These are phyloP conservation scores for Lactuca saligna DNA, from an alignment of 129 eudicot genomes.

Conservation along the genomic window DNA sequence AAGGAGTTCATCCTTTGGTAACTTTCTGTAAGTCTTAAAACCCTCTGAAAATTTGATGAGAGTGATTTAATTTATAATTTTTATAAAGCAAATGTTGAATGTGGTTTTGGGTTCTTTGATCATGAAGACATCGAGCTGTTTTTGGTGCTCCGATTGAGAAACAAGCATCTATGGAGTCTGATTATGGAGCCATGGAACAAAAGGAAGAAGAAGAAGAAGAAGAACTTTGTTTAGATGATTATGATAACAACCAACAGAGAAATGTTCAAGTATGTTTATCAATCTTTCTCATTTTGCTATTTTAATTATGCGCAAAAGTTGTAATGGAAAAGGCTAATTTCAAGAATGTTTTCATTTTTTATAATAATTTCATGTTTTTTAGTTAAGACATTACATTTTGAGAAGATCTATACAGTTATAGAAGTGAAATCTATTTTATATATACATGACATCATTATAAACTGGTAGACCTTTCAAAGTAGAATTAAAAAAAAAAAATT, in stretches of 20 bases:
- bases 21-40: slow-evolving; percentile 50
- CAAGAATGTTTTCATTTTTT: neutral
- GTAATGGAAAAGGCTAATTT: neutral
- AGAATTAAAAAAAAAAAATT: too few relatives aligned
- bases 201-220: slow-evolving; percentile 20
- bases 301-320: neutral
- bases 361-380: too few relatives aligned
- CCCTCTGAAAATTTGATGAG: neutral
- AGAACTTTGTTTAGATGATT: slow-evolving; percentile 30
- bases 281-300: slow-evolving; percentile 4
- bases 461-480: too few relatives aligned
- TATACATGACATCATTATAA: too few relatives aligned
- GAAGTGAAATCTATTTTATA: too few relatives aligned
- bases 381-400: too few relatives aligned
- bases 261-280: slow-evolving; percentile 38
- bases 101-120: neutral
- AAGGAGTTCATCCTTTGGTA: slow-evolving; percentile 46
- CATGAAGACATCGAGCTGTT: slow-evolving; percentile 51
- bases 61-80: too few relatives aligned
- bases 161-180: slow-evolving; percentile 34
- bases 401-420: too few relatives aligned
- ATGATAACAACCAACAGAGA: slow-evolving; percentile 27
- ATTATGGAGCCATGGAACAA: slow-evolving; percentile 34
- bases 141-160: slow-evolving; percentile 48
- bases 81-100: neutral